A percentile compares a stretch with the other conserved stretches of the same genome.
These are phyloP conservation scores for Rhytidhysteron rufulum DNA, from an alignment of 2,329 filamentous ascomycete genomes.

Conservation along the genomic window DNA sequence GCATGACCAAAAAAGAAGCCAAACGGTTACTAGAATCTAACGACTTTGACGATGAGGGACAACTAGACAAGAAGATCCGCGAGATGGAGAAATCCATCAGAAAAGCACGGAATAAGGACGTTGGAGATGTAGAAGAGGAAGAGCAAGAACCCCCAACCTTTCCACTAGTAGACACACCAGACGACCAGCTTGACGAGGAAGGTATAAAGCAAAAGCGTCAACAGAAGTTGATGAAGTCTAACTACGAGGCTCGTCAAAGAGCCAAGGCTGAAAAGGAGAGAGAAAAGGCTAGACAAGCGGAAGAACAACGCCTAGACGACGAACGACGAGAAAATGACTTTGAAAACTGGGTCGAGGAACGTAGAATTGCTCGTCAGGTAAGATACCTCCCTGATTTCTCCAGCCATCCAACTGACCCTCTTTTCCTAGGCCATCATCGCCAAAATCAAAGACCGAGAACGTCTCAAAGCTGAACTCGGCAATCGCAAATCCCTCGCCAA, in stretches of 20 bases:
- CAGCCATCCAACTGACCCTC: not conserved
- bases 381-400: conserved; percentile 2
- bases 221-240: conserved; percentile 89
- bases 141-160: conserved; percentile 80
- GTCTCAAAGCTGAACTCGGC: conserved; percentile 87
- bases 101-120: conserved; percentile 86
- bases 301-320: conserved; percentile 78
- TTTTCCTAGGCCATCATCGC: conserved; percentile 61
- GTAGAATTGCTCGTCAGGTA: conserved; percentile 65
- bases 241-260: conserved; percentile 86
- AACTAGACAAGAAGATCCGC: conserved; percentile 77
- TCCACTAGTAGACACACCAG: conserved; percentile 80
- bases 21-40: conserved; percentile 82
- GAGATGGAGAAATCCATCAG: conserved; percentile 89
- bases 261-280: conserved; percentile 94
- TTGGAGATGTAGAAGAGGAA: conserved; percentile 76
- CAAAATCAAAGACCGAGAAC: conserved; percentile 89
- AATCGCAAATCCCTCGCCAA: conserved; percentile 95
- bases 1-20: conserved; percentile 83
- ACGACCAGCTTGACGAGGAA: conserved; percentile 90
- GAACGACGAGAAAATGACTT: conserved; percentile 81
- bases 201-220: conserved; percentile 88
- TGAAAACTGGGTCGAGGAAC: conserved; percentile 81
- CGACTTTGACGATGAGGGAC: conserved; percentile 85
- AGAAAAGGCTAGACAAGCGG: conserved; percentile 78